A percentile compares a stretch with the other conserved stretches of the same genome.
phyloP scores from a whole-genome alignment of 441 rosid species.

The Jatropha multifida region DNA sequence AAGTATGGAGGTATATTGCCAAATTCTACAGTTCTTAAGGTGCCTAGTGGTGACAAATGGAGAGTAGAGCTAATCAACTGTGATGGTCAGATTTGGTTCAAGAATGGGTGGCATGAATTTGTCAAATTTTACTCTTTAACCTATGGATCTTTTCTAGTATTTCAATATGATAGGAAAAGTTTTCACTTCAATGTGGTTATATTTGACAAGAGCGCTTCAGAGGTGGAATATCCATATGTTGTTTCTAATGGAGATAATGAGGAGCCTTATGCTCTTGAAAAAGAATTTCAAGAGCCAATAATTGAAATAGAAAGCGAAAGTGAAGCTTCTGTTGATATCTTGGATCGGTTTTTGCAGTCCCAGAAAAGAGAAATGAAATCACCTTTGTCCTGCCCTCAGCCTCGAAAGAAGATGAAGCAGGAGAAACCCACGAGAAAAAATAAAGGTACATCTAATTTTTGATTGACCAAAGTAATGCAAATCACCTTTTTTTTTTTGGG shows the following conservation, averaged over 20 bases:
- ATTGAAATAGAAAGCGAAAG: not conserved
- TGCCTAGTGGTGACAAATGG: conserved; percentile 34
- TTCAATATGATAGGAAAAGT: conserved; percentile 26
- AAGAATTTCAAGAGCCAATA: not conserved
- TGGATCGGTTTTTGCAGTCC: not conserved
- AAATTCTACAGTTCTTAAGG: conserved; percentile 24
- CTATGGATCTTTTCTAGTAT: conserved; percentile 36
- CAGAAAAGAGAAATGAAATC: not conserved
- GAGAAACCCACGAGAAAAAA: not conserved
- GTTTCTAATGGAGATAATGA: not conserved
- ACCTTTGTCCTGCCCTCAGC: not conserved
- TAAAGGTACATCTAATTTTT: conserved; percentile 46
- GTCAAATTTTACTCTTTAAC: conserved; percentile 36
- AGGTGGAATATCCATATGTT: not conserved
- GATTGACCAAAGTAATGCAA: not conserved
- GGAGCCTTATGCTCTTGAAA: not conserved
- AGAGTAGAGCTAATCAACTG: conserved; percentile 18
- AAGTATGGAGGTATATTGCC: conserved; percentile 24
- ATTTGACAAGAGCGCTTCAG: conserved; percentile 25
- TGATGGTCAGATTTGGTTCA: conserved; percentile 43
- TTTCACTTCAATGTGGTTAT: conserved; percentile 31
- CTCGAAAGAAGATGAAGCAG: not conserved
- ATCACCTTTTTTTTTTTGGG: too few relatives aligned
- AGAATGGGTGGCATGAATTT: conserved; percentile 50
- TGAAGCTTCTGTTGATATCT: not conserved